These are phyloP conservation scores for Trifolium dubium DNA, from an alignment of 306 rosid genomes.

Conservation along the genomic window DNA sequence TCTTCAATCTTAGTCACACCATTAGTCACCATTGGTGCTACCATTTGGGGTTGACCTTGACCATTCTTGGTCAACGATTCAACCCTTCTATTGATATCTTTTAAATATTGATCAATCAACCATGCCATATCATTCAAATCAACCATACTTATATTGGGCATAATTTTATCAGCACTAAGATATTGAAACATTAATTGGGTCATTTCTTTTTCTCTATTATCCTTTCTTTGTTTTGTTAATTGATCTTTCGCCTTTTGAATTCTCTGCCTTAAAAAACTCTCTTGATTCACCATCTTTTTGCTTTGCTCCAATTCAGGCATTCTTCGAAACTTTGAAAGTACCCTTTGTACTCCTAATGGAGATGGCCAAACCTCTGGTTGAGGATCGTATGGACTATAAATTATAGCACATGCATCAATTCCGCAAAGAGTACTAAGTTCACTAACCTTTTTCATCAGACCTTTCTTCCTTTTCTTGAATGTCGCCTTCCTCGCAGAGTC, in stretches of 20 bases:
- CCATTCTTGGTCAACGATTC: slow-evolving; percentile 43
- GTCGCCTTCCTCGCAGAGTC: slow-evolving; percentile 56
- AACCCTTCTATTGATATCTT: slow-evolving; percentile 49
- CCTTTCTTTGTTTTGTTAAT: slow-evolving; percentile 48
- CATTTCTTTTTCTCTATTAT: slow-evolving; percentile 51
- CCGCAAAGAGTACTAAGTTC: slow-evolving; percentile 60
- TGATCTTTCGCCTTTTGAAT: slow-evolving; percentile 50
- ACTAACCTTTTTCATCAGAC: slow-evolving; percentile 51
- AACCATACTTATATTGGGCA: slow-evolving; percentile 47
- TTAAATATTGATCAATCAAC: slow-evolving; percentile 54
- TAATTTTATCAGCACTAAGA: slow-evolving; percentile 46
- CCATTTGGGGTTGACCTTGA: slow-evolving; percentile 35
- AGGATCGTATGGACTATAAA: slow-evolving; percentile 53
- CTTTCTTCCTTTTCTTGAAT: slow-evolving; percentile 58
- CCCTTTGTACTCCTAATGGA: slow-evolving; percentile 40
- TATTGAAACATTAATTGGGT: slow-evolving; percentile 53
- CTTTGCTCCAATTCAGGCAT: slow-evolving; percentile 55
- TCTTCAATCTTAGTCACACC: slow-evolving; percentile 39
- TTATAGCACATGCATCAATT: slow-evolving; percentile 50
- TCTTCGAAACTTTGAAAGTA: slow-evolving; percentile 41
- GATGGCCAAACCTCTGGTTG: slow-evolving; percentile 64
- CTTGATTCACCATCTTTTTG: slow-evolving; percentile 59
- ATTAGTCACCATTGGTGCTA: slow-evolving; percentile 20
- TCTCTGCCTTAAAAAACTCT: slow-evolving; percentile 49
- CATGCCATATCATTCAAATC: slow-evolving; percentile 52